These are phyloP conservation scores for Cladosporium velox DNA, from an alignment of 2,329 filamentous ascomycete genomes.

Conservation along the genomic window DNA sequence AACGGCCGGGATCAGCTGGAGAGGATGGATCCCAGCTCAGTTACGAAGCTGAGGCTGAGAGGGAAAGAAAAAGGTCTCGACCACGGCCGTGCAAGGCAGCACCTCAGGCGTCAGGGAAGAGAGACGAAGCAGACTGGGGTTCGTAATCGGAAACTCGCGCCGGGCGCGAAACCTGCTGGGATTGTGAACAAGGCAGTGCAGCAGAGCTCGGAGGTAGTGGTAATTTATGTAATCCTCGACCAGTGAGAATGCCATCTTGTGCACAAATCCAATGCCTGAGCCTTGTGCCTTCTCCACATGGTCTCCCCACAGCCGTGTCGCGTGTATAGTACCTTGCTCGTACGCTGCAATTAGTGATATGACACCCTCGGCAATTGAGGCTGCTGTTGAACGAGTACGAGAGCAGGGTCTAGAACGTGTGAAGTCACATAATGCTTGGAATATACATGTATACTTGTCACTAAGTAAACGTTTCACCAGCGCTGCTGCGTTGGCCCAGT, in stretches of 20 bases:
- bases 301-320: constrained; percentile 1
- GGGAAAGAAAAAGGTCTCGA: constrained; percentile 4
- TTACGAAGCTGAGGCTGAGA: not conserved
- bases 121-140: not conserved
- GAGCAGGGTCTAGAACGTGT: not conserved
- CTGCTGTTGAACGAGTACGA: not conserved
- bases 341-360: not conserved
- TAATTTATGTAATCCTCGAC: constrained; percentile 5
- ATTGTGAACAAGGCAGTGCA: not conserved
- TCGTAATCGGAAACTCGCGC: not conserved
- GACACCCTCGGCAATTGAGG: not conserved
- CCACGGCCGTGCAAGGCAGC: not conserved
- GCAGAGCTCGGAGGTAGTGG: not conserved
- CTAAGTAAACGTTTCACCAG: constrained; percentile 13
- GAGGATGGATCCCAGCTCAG: not conserved
- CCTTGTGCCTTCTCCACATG: not conserved
- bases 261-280: not conserved
- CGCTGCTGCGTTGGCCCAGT: not conserved
- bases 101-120: not conserved
- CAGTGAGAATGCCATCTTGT: constrained; percentile 3
- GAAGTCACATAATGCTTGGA: not conserved
- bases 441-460: constrained; percentile 9
- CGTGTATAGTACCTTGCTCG: not conserved
- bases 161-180: not conserved
- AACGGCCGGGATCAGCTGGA: not conserved